Evolutionary conservation across 2,329 filamentous ascomycete genomes (phyloP).

Genomic region (Chrysoporthe austroafricana): DNA sequence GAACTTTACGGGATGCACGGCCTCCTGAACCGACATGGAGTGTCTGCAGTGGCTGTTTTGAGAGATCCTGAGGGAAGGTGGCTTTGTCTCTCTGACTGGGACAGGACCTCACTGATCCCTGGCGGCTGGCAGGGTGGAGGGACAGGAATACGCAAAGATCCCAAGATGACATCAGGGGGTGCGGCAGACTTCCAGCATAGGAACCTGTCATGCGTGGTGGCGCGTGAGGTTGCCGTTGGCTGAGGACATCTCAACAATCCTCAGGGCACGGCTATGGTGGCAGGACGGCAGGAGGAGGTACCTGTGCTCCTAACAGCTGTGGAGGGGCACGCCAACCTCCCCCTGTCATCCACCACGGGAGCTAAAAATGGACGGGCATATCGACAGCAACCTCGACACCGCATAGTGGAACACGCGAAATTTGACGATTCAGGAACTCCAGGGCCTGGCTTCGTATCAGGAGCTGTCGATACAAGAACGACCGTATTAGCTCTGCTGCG

Average conservation of each 20-base stretch:
- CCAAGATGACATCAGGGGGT: conserved; percentile 16
- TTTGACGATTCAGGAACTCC: conserved; percentile 23
- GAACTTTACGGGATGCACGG: conserved; percentile 14
- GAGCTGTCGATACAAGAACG: not conserved
- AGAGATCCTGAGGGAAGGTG: not conserved
- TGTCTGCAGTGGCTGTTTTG: not conserved
- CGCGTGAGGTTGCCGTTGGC: not conserved
- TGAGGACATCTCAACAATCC: conserved; percentile 1
- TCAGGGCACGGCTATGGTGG: not conserved
- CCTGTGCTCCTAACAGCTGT: conserved; percentile 3
- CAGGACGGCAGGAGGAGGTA: not conserved
- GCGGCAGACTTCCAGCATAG: conserved; percentile 3
- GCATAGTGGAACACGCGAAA: conserved; percentile 27
- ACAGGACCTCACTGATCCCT: not conserved
- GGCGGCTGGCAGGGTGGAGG: not conserved
- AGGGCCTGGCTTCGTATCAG: conserved; percentile 20
- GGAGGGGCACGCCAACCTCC: conserved; percentile 6
- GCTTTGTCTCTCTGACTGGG: not conserved
- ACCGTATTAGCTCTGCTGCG: not conserved
- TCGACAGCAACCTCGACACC: conserved; percentile 12
- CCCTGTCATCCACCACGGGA: conserved; percentile 31
- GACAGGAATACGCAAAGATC: not conserved
- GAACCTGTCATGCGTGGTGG: not conserved
- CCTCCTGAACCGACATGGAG: not conserved
- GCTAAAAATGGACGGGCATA: conserved; percentile 33